Percentiles rank a stretch among this genome's conserved stretches.
These are phyloP conservation scores for Candida taoyuanica DNA, from an alignment of 805 yeast species.

Conservation along the genomic window DNA sequence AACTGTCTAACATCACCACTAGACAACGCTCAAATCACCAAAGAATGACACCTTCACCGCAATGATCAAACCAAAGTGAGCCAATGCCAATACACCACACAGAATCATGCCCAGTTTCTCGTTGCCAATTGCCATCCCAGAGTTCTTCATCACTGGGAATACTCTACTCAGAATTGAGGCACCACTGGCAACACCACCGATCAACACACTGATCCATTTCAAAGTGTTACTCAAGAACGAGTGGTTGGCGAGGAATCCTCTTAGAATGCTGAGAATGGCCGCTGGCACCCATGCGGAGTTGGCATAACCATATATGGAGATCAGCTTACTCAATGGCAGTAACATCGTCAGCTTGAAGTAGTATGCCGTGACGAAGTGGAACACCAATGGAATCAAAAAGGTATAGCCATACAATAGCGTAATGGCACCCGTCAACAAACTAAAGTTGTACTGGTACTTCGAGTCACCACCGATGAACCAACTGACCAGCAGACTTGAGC, in stretches of 20 bases:
- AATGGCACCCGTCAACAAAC: slow-evolving; percentile 61
- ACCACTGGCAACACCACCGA: slow-evolving; percentile 62
- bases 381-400: slow-evolving; percentile 52
- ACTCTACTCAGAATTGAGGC: slow-evolving; percentile 45
- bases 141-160: slow-evolving; percentile 35
- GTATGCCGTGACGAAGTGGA: slow-evolving; percentile 50
- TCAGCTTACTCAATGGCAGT: slow-evolving; percentile 49
- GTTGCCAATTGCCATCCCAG: slow-evolving; percentile 32
- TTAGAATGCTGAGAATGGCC: slow-evolving; percentile 53
- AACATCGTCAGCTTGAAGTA: slow-evolving; percentile 47
- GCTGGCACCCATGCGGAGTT: slow-evolving; percentile 85
- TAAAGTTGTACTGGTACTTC: slow-evolving; percentile 55
- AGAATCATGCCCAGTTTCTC: slow-evolving; percentile 36
- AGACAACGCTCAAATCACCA: slow-evolving; percentile 33
- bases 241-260: slow-evolving; percentile 48
- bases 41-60: slow-evolving; percentile 66
- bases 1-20: no score
- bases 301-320: slow-evolving; percentile 83
- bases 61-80: slow-evolving; percentile 55
- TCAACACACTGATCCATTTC: slow-evolving; percentile 58
- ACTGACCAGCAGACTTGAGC: slow-evolving; percentile 59
- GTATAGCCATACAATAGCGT: slow-evolving; percentile 75
- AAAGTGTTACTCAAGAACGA: slow-evolving; percentile 41
- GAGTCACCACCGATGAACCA: slow-evolving; percentile 37
- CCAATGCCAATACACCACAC: slow-evolving; percentile 37